Conservation (phyloP, 768 basidiomycete species). For the Coprinopsis sp. region DNA sequence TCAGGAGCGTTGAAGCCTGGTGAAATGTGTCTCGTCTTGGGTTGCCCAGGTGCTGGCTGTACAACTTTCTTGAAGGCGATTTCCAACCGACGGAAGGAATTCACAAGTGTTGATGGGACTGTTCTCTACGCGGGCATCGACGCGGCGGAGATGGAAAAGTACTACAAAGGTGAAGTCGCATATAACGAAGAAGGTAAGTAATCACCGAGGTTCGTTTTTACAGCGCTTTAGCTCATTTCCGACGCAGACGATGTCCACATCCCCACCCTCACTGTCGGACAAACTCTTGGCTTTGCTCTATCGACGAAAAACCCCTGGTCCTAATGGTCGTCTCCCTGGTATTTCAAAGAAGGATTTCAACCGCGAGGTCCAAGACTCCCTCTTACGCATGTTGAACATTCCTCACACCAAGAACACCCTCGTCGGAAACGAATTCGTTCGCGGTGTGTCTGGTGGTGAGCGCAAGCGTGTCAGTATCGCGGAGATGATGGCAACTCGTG, state of each 20-base stretch:
- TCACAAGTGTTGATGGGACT: conserved; percentile 57
- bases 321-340: conserved; percentile 66
- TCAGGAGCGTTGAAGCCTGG: conserved; percentile 71
- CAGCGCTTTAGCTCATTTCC: not conserved
- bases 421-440: conserved; percentile 84
- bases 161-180: conserved; percentile 75
- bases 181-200: conserved; percentile 68
- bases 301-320: conserved; percentile 72
- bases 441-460: conserved; percentile 77
- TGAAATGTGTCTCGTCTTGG: conserved; percentile 84
- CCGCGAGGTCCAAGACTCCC: conserved; percentile 50
- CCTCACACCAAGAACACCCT: conserved; percentile 73
- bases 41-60: conserved; percentile 82
- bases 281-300: conserved; percentile 68
- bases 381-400: conserved; percentile 80
- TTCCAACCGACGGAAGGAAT: conserved; percentile 69
- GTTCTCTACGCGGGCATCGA: conserved; percentile 82
- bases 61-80: conserved; percentile 83
- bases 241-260: conserved; percentile 74
- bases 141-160: conserved; percentile 68
- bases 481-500: conserved; percentile 82
- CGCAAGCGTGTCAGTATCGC: conserved; percentile 79
- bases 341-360: conserved; percentile 57
- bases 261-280: conserved; percentile 74
- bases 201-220: not conserved